Percentiles rank a stretch among this genome's conserved stretches.
Evolutionary conservation across 441 rosid genomes (phyloP).

Genomic region (Erysimum cheiri): DNA sequence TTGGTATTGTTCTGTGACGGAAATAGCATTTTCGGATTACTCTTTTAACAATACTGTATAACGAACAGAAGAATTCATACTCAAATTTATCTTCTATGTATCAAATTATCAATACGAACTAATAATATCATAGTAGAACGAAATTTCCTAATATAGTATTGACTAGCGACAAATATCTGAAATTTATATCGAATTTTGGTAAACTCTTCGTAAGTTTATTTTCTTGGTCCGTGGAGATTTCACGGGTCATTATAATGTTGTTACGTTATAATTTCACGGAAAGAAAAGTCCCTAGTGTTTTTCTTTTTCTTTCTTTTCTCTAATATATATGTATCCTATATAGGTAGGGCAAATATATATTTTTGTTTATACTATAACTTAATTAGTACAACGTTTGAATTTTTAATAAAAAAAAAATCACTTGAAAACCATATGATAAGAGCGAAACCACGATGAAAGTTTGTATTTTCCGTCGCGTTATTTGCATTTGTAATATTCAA

Average conservation of each 20-base stretch:
- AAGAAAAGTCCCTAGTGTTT: neutral
- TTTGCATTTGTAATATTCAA: too few species aligned
- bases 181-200: neutral
- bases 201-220: neutral
- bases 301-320: too few species aligned
- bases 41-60: neutral
- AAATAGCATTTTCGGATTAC: constrained; percentile 1
- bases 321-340: too few species aligned
- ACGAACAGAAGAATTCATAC: neutral
- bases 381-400: too few species aligned
- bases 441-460: too few species aligned
- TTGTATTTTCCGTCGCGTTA: too few species aligned
- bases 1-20: neutral
- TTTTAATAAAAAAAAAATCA: too few species aligned
- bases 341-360: too few species aligned
- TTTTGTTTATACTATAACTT: too few species aligned
- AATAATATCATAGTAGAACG: neutral
- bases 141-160: constrained; percentile 1
- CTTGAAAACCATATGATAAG: too few species aligned
- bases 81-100: neutral
- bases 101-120: neutral
- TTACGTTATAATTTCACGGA: neutral
- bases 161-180: neutral
- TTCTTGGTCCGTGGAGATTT: neutral
- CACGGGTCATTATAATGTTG: too few species aligned